phyloP scores from a whole-genome alignment of 257 asterid genomes.

The Solanum etuberosum region DNA sequence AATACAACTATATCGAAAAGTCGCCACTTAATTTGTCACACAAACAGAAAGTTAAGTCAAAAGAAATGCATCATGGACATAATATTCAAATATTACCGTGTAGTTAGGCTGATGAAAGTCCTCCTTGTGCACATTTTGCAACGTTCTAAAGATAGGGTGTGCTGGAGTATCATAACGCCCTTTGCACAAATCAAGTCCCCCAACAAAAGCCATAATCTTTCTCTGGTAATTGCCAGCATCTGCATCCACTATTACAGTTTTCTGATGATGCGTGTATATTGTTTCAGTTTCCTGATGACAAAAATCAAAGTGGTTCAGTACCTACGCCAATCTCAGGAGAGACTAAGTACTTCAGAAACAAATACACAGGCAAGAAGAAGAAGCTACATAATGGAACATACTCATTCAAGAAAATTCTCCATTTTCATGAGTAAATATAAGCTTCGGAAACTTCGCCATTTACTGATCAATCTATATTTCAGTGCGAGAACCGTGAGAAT shows the following conservation, averaged over 20 bases:
- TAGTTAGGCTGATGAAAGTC: slow-evolving; percentile 87
- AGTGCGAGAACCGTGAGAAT: neutral
- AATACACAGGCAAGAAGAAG: neutral
- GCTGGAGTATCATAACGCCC: slow-evolving; percentile 89
- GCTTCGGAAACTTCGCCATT: neutral
- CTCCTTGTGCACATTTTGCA: slow-evolving; percentile 62
- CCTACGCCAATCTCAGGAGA: neutral
- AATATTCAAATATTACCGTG: slow-evolving; percentile 33
- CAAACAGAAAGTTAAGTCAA: neutral
- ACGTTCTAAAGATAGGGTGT: slow-evolving; percentile 54
- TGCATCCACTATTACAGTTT: slow-evolving; percentile 73
- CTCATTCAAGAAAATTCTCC: neutral
- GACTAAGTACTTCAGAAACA: neutral
- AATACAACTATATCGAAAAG: neutral
- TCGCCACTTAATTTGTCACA: neutral
- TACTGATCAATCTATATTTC: neutral
- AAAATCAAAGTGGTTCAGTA: slow-evolving; percentile 4
- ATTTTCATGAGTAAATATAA: neutral
- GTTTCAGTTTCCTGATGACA: slow-evolving; percentile 71
- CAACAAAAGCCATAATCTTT: slow-evolving; percentile 67
- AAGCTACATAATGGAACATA: neutral
- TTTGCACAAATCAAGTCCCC: slow-evolving; percentile 85
- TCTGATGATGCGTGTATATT: slow-evolving; percentile 93
- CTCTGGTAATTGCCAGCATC: slow-evolving; percentile 45
- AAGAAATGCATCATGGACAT: neutral